phyloP scores from a whole-genome alignment of 116 monocot species.

The Trichopus zeylanicus region DNA sequence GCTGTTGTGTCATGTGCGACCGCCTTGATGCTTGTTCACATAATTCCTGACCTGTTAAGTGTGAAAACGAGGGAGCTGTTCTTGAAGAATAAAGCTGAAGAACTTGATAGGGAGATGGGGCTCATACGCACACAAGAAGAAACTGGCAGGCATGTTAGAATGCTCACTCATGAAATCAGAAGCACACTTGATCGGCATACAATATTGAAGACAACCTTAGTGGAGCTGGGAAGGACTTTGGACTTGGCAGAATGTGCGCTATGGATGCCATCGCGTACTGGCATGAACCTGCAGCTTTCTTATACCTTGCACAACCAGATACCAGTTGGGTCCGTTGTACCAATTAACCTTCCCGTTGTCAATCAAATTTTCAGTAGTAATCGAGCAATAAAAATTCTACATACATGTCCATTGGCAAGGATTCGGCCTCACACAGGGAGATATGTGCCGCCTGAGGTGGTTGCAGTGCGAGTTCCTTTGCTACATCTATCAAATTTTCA shows the following conservation, averaged over 20 bases:
- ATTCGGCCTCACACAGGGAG: conserved; percentile 38
- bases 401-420: conserved; percentile 64
- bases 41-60: conserved; percentile 88
- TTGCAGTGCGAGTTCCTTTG: conserved; percentile 80
- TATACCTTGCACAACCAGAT: conserved; percentile 61
- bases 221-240: conserved; percentile 81
- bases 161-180: conserved; percentile 95
- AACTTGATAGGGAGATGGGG: conserved; percentile 86
- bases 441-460: conserved; percentile 84
- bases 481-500: conserved; percentile 88
- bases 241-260: conserved; percentile 81
- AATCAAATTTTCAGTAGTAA: conserved; percentile 74
- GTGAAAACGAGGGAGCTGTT: conserved; percentile 86
- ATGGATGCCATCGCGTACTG: conserved; percentile 86
- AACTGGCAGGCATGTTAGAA: conserved; percentile 82
- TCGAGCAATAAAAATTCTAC: conserved; percentile 59
- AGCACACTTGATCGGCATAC: conserved; percentile 91
- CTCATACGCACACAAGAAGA: conserved; percentile 91
- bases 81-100: conserved; percentile 83
- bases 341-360: conserved; percentile 73
- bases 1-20: conserved; percentile 93
- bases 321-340: conserved; percentile 50
- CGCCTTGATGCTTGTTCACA: conserved; percentile 88
- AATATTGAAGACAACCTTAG: conserved; percentile 85
- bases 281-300: conserved; percentile 73